A percentile compares a stretch with the other conserved stretches of the same genome.
These are phyloP conservation scores for Ceratobasidium sp. DNA, from an alignment of 1,284 basidiomycete species.

Conservation along the genomic window DNA sequence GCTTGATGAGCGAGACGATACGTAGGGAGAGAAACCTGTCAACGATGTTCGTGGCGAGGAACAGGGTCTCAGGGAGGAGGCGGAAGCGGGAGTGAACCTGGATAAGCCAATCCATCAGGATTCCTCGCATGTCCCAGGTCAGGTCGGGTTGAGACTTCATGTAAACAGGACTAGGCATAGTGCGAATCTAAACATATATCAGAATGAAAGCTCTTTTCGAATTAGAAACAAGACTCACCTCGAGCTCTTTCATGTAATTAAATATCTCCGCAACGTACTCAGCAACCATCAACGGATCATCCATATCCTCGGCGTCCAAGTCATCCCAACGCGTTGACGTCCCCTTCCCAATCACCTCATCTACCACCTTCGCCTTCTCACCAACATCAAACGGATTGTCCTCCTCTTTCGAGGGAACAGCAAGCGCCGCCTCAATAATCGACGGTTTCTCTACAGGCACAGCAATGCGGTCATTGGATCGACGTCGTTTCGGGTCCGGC, in stretches of 20 bases:
- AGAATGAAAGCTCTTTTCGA: no score
- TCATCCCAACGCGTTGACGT: conserved; percentile 66
- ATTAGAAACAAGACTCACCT: conserved; percentile 57
- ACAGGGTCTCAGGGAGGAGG: conserved; percentile 94
- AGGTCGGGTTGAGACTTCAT: conserved; percentile 92
- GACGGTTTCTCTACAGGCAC: neutral
- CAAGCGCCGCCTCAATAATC: neutral
- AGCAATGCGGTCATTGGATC: neutral
- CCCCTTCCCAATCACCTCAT: neutral
- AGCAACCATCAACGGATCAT: conserved; percentile 96
- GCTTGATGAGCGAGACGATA: conserved; percentile 89
- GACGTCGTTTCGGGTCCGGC: conserved; percentile 9
- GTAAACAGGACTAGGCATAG: conserved; percentile 87
- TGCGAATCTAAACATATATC: conserved; percentile 61
- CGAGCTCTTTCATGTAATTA: conserved; percentile 83
- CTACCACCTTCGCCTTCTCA: neutral
- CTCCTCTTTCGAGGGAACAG: conserved; percentile 10
- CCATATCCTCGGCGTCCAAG: conserved; percentile 91
- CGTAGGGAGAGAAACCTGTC: conserved; percentile 95
- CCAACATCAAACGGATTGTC: conserved; percentile 29
- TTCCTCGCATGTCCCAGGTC: conserved; percentile 93
- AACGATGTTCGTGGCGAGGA: conserved; percentile 93
- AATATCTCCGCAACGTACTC: conserved; percentile 97
- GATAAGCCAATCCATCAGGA: conserved; percentile 96
- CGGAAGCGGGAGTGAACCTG: conserved; percentile 96